Conservation (phyloP, 2,329 filamentous ascomycete species). For the Epichloe brachyelytri region DNA sequence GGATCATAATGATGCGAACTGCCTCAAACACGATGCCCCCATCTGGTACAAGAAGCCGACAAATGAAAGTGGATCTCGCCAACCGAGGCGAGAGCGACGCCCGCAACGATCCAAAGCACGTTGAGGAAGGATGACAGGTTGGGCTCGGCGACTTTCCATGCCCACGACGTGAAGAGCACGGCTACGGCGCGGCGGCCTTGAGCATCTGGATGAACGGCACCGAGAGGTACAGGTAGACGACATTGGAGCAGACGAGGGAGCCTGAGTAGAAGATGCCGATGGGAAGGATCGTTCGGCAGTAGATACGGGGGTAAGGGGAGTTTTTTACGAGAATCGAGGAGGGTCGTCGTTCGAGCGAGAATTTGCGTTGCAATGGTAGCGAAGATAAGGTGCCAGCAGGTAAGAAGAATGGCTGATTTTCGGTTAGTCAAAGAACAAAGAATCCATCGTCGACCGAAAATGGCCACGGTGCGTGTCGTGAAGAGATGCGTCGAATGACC, state of each 20-base stretch:
- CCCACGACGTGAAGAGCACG: conserved; percentile 53
- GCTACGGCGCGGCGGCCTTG: conserved; percentile 54
- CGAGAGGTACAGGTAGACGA: conserved; percentile 54
- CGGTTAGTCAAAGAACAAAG: neutral
- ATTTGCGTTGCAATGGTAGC: conserved; percentile 53
- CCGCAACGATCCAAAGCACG: conserved; percentile 37
- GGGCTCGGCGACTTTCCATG: conserved; percentile 37
- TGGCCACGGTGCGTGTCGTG: neutral
- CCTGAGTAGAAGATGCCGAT: conserved; percentile 54
- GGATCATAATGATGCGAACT: conserved; percentile 71
- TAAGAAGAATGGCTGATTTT: conserved; percentile 43
- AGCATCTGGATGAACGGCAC: conserved; percentile 62
- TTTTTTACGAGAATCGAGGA: conserved; percentile 50
- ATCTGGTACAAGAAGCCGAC: conserved; percentile 56
- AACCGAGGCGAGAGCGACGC: conserved; percentile 37
- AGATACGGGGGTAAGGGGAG: conserved; percentile 48
- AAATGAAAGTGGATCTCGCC: conserved; percentile 60
- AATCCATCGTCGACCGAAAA: neutral
- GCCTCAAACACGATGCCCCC: conserved; percentile 72
- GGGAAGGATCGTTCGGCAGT: conserved; percentile 50
- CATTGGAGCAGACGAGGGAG: conserved; percentile 53
- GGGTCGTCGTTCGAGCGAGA: conserved; percentile 48
- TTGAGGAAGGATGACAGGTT: conserved; percentile 32
- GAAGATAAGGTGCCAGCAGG: conserved; percentile 56
- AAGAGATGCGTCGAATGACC: neutral